These are phyloP conservation scores for Solanum virginianum DNA, from an alignment of 257 asterid species.

Conservation along the genomic window DNA sequence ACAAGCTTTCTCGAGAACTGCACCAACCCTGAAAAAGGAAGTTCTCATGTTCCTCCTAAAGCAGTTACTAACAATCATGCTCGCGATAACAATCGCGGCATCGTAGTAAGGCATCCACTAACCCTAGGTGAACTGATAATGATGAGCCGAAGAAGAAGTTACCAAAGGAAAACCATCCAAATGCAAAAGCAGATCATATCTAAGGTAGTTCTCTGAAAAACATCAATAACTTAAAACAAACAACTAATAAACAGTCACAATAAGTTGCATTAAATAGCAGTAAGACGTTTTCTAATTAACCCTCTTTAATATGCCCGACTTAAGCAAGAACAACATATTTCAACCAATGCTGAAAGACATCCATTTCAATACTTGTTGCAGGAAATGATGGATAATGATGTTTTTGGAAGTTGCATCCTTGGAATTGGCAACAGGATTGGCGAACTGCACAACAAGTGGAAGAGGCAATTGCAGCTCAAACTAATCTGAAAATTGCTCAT, in stretches of 20 bases:
- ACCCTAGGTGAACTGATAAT: conserved; percentile 89
- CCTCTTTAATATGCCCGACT: not conserved
- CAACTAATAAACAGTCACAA: not conserved
- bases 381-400: conserved; percentile 37
- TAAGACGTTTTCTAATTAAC: not conserved
- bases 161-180: conserved; percentile 38
- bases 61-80: conserved; percentile 7
- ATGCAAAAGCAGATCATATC: conserved; percentile 31
- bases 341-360: not conserved
- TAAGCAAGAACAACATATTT: not conserved
- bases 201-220: conserved; percentile 27
- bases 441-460: conserved; percentile 40
- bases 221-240: not conserved
- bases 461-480: conserved; percentile 57
- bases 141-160: conserved; percentile 86
- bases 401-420: conserved; percentile 38
- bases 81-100: conserved; percentile 22
- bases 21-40: conserved; percentile 10
- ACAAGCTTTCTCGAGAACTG: conserved; percentile 16
- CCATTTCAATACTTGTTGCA: conserved; percentile 14
- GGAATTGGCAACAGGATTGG: conserved; percentile 32
- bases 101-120: conserved; percentile 32
- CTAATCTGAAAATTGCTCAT: conserved; percentile 5
- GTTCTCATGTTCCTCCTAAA: conserved; percentile 9
- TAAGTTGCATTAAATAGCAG: not conserved